Percentiles rank a stretch among this genome's conserved stretches.
phyloP scores from a whole-genome alignment of 352 stramenopile genomes.

The Phytophthora idaei region DNA sequence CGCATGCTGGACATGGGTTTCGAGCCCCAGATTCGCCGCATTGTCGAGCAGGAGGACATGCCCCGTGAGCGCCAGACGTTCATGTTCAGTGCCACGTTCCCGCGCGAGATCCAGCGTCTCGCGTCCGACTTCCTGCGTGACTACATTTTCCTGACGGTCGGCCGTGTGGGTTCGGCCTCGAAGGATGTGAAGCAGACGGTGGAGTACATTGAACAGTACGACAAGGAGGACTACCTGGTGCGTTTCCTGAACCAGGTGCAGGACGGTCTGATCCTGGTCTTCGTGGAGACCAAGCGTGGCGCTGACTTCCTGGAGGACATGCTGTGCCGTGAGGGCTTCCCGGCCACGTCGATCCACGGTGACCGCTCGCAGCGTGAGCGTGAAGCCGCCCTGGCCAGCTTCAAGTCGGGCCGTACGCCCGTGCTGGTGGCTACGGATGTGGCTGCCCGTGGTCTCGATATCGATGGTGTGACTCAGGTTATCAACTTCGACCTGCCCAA shows the following conservation, averaged over 20 bases:
- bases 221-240: slow-evolving; percentile 97
- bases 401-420: slow-evolving; percentile 90
- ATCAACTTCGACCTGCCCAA: slow-evolving; percentile 99
- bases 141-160: slow-evolving; percentile 99
- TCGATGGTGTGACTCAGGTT: slow-evolving; percentile 95
- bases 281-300: slow-evolving; percentile 98
- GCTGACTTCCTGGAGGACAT: slow-evolving; percentile 97
- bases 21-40: slow-evolving; percentile 98
- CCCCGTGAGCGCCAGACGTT: slow-evolving; percentile 97
- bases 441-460: slow-evolving; percentile 98
- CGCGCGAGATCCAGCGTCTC: slow-evolving; percentile 95
- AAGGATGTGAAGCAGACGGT: slow-evolving; percentile 98
- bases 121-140: slow-evolving; percentile 98
- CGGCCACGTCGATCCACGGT: slow-evolving; percentile 96
- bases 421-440: slow-evolving; percentile 99
- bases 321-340: slow-evolving; percentile 92
- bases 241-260: slow-evolving; percentile 94
- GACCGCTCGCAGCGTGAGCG: slow-evolving; percentile 97
- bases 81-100: slow-evolving; percentile 99
- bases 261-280: slow-evolving; percentile 95
- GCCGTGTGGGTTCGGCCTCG: slow-evolving; percentile 96
- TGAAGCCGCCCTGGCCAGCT: slow-evolving; percentile 92
- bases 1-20: slow-evolving; percentile 99
- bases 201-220: slow-evolving; percentile 97
- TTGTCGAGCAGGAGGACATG: slow-evolving; percentile 99